Percentiles rank a stretch among this genome's conserved stretches.
phyloP scores from a whole-genome alignment of 768 basidiomycete genomes.

The Leccinellum rugosiceps region DNA sequence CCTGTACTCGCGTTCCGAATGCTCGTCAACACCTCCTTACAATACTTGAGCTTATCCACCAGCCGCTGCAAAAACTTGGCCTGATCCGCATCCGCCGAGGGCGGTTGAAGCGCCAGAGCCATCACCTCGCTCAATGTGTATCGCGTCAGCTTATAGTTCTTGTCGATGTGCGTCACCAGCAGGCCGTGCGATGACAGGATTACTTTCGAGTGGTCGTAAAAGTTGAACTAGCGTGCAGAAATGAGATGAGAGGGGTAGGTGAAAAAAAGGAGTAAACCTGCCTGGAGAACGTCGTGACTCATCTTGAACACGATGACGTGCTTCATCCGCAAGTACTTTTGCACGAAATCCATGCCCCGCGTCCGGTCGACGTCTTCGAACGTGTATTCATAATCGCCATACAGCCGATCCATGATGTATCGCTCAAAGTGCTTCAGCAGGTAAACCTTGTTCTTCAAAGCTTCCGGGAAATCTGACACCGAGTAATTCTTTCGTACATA shows the following conservation, averaged over 20 bases:
- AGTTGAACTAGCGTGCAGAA: constrained; percentile 76
- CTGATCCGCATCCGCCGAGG: constrained; percentile 47
- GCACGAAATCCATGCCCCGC: constrained; percentile 92
- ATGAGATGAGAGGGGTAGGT: not conserved
- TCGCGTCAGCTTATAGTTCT: constrained; percentile 73
- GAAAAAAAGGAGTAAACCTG: constrained; percentile 31
- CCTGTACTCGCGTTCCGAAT: constrained; percentile 59
- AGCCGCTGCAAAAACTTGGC: constrained; percentile 61
- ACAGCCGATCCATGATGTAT: constrained; percentile 90
- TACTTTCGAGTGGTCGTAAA: constrained; percentile 95
- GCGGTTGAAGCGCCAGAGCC: constrained; percentile 44
- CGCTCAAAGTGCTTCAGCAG: constrained; percentile 90
- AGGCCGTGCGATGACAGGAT: constrained; percentile 81
- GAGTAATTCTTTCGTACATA: constrained; percentile 72
- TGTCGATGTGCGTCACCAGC: constrained; percentile 87
- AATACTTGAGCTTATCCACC: constrained; percentile 80
- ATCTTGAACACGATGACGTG: constrained; percentile 96
- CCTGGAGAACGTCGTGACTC: constrained; percentile 95
- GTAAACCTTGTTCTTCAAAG: constrained; percentile 88
- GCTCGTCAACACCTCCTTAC: constrained; percentile 76
- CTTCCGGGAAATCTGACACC: constrained; percentile 69
- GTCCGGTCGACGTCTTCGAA: constrained; percentile 65
- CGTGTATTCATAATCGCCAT: constrained; percentile 80
- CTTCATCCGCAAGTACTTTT: constrained; percentile 95
- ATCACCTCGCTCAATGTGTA: constrained; percentile 73